Base-by-base conservation (phyloP, 371 early-diverging fungal genomes). In the Mortierella sp. region DNA sequence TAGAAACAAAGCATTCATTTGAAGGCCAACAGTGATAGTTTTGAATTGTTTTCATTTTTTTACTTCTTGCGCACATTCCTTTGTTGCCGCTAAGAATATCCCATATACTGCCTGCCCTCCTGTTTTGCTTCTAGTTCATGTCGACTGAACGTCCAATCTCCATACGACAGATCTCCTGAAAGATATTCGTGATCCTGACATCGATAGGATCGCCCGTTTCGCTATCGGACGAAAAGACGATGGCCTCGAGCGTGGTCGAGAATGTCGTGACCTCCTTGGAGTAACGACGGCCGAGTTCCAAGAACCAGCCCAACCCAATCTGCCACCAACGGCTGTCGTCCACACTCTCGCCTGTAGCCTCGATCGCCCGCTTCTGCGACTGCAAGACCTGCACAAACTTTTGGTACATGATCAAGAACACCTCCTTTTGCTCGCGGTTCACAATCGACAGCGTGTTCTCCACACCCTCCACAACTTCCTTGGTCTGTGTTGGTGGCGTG, bases 251-350 rank as follows among this genome's bases (percentile, higher is more conserved):
- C 0, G 93, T 92, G 14, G 86, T 80, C 41, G 89, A 85, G 71
- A 93, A 89, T 5, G 85, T 88, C 55, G 91, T 85, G 48, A 95
- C 88, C 79, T 94, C 94, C 64, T 87, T 86, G 66, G 89, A 89
- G 73, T 95, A 92, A 87, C 94, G 86, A 74, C 97, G 93, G 70
- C 94, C 90, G 68, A 95, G 89, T 79, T 95, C 95, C 80, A 92
- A 90, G 88, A 93, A 95, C 89, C 94, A 93, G 29, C 97, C 96
- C 80, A 89, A 79, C 9, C 94, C 88, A 94, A 95, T 96, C 75
- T 93, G 89, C 81, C 90, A 92, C 45, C 88, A 88, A 66, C 89
- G 88, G 41, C 89, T 86, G 4, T 86, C 65, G 24, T 87, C 87
- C 11, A 87, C 88, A 73, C 89, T 88, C 41, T 89, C 89, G 41